Base-by-base conservation (phyloP, 1,284 basidiomycete species). In the Puccinia triticina region DNA sequence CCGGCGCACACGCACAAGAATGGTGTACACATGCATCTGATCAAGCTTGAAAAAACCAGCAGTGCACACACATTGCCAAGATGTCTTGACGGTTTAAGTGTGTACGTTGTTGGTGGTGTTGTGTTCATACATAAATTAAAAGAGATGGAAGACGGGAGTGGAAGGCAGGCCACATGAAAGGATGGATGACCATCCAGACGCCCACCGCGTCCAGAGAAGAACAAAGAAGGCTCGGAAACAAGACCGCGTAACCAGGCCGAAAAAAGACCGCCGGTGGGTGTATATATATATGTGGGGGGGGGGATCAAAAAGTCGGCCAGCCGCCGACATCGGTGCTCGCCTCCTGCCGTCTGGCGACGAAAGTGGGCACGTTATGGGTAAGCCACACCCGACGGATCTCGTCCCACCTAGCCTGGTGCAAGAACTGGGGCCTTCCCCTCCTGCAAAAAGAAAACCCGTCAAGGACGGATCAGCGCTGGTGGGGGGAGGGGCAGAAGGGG, bases 381-480 rank as follows among this genome's bases (percentile, higher is more conserved):
- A 98, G 89, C 94, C 96, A 98, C 0, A 91, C 91, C 88, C 93
- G 94, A 40, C 95, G 90, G 71, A 97, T 90, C 83, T 98, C 96
- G 86, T 98, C 96, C 91, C 94, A 94, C 59, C 97, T 90, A 26
- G 92, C 91, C 75, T 90, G 89, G 85, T 98, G 95, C 32, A 99
- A 88, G 86, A 91, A 94, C 87, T 98, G 96, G 72, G 95, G 90
- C 75, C 94, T 91, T 7, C 95, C 94, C 32, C 94, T 91, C 86
- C 93, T 93, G 32, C 18, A 71, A 77, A 34, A 50, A 16, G 48
- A 46, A 69, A 72, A n/a, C n/a, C n/a, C n/a, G n/a, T n/a, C n/a
- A n/a, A n/a, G n/a, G n/a, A n/a, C n/a, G n/a, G n/a, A n/a, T n/a
- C n/a, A n/a, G n/a, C n/a, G n/a, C n/a, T 69, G 66, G 32, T 4